Evolutionary conservation across 495 filamentous ascomycete species (phyloP), one percentile per base, ranked within the genome.

Genomic region (Astrothelium macrocarpum): DNA sequence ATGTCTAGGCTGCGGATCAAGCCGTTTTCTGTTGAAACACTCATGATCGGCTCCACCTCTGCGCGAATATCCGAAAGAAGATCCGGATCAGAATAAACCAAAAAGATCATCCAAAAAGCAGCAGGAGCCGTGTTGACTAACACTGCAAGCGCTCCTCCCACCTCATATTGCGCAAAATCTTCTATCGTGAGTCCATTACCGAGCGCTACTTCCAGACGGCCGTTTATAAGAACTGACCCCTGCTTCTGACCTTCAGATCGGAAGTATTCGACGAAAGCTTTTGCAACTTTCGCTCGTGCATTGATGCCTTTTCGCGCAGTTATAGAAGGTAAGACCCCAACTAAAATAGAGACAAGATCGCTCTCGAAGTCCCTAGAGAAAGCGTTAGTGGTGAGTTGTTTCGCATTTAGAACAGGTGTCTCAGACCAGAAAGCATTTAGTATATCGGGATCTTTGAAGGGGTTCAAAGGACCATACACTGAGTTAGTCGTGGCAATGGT

Each of bases 401-500:
- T 29, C 7, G 29, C 26, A 20, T 42, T 5, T 11, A n/a, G 20
- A 12, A 56, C 11, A 20, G n/a, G 45, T 56, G 23, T 20, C 23
- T 49, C 68, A 68, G 71, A 82, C 80, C 78, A 80, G 62, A 80
- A 83, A 0, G 73, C 76, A 16, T 80, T 71, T 45, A 65, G 66
- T 20, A 80, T 59, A 1, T 60, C 64, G 59, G 64, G 39, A n/a
- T 79, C 70, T 32, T 74, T 70, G 63, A 76, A 83, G 11, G 80
- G 82, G 65, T 82, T 83, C 64, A 73, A 45, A 0, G 75, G 76
- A 0, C 82, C 81, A 65, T 83, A 84, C 0, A 76, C 72, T 5
- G 78, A 68, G 18, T 77, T 69, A 0, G 79, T 82, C n/a, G 77
- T 81, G 2, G 81, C 80, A 29, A 70, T 65, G 0, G 77, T 81